Base-by-base conservation (phyloP, 495 filamentous ascomycete species). In the Choiromyces venosus region DNA sequence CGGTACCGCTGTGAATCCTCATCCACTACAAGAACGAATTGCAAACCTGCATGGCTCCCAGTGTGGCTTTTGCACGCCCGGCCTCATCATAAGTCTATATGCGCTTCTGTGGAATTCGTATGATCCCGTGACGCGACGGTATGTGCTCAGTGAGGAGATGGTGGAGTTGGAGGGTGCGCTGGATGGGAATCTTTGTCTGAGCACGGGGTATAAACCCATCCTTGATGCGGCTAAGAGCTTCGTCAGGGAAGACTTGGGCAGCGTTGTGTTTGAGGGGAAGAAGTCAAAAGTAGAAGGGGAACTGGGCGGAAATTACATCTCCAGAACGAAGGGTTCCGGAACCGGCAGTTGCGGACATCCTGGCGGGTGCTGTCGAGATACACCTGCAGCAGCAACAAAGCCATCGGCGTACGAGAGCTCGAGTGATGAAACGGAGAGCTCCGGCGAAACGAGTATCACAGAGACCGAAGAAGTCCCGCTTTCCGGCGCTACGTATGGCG, bases 191-290 rank as follows among this genome's bases (percentile, higher is more conserved):
- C 71, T 84, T 19, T 84, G 83, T 52, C 71, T 83, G 42, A 84
- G 83, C 70, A 84, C 83, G 2, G 83, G 83, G 0, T 84, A 84
- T 66, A 84, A 83, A 66, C 83, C 83, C 2, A 84, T 84, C 65
- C 65, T 84, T 14, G 77, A 84, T 37, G 83, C 82, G 3, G 83
- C 82, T 4, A 87, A 87, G 78, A 88, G 85, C 52, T 88, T 88
- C 68, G 78, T 86, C 0, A 81, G 19, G n/a, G 83, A 86, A 66
- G 84, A 86, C 70, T 69, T 86, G 35, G 81, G 82, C 21, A 84
- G 80, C 0, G 74, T 78, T 18, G 73, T 84, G 46, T 69, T 67
- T 3, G 76, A 82, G 40, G 77, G 69, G 4, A 52, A 69, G 8
- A 68, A 8, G 12, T 66, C 69, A 25, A 69, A 33, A 9, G 9